Evolutionary conservation across 2,329 filamentous ascomycete species (phyloP).

Genomic region (Aspergillus tanneri): DNA sequence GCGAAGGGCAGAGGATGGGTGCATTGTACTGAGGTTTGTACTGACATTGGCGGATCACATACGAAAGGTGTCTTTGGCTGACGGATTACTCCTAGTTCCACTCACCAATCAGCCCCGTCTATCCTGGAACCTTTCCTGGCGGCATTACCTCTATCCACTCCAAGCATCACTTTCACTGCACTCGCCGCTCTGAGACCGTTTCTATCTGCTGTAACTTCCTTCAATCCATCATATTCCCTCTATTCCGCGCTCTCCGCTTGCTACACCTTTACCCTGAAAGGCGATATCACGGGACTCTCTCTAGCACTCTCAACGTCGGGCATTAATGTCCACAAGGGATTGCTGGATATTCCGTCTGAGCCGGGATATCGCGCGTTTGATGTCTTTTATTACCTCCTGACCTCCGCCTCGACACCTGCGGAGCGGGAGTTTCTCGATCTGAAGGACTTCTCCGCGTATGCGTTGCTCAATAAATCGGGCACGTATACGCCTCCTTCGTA

Average conservation of each 20-base stretch:
- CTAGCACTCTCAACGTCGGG: conserved; percentile 82
- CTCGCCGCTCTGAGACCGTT: conserved; percentile 83
- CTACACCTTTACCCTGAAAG: conserved; percentile 76
- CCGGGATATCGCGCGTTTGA: conserved; percentile 89
- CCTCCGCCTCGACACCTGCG: conserved; percentile 81
- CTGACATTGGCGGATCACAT: not conserved
- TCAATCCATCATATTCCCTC: conserved; percentile 79
- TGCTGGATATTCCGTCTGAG: conserved; percentile 77
- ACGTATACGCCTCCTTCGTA: conserved; percentile 86
- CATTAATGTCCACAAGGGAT: conserved; percentile 76
- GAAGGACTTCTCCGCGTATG: conserved; percentile 72
- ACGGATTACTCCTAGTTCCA: conserved; percentile 59
- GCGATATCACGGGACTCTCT: conserved; percentile 72
- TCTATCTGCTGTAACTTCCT: conserved; percentile 79
- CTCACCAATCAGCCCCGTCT: conserved; percentile 85
- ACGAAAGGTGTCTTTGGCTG: conserved; percentile 8
- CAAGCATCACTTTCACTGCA: conserved; percentile 71
- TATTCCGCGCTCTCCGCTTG: conserved; percentile 79
- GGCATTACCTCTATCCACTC: conserved; percentile 75
- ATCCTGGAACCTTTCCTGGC: conserved; percentile 77
- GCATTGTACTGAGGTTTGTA: conserved; percentile 79
- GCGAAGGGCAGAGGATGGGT: conserved; percentile 90
- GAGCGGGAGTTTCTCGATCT: conserved; percentile 87
- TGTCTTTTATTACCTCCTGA: conserved; percentile 95
- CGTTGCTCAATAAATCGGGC: conserved; percentile 74